phyloP scores from a whole-genome alignment of 805 yeast genomes.

The Lipomyces oligophaga region DNA sequence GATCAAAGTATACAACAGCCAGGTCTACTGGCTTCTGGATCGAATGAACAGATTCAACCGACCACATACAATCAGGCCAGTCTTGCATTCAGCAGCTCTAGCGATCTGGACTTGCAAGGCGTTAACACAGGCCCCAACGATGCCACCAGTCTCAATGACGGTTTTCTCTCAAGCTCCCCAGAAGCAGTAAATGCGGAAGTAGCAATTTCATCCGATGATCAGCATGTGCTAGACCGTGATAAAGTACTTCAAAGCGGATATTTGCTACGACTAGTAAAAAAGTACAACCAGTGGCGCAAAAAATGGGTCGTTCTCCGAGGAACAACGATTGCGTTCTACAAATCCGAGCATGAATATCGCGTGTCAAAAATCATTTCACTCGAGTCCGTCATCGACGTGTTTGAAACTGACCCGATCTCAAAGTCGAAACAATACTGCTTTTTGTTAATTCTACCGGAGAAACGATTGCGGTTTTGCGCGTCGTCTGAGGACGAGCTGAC shows the following conservation, averaged over 20 bases:
- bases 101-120: slow-evolving; percentile 25
- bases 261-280: slow-evolving; percentile 41
- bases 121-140: slow-evolving; percentile 29
- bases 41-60: not conserved
- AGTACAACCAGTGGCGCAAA: slow-evolving; percentile 49
- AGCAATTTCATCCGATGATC: not conserved
- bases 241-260: slow-evolving; percentile 44
- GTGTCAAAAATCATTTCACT: slow-evolving; percentile 40
- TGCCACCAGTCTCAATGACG: slow-evolving; percentile 8
- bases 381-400: slow-evolving; percentile 44
- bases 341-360: slow-evolving; percentile 32
- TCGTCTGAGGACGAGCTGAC: slow-evolving; percentile 46
- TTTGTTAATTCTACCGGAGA: slow-evolving; percentile 46
- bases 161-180: slow-evolving; percentile 1
- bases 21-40: not conserved
- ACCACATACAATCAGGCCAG: slow-evolving; percentile 4
- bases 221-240: slow-evolving; percentile 33
- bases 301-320: slow-evolving; percentile 46
- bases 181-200: not conserved
- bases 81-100: slow-evolving; percentile 23
- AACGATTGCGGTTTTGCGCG: slow-evolving; percentile 46
- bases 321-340: slow-evolving; percentile 43
- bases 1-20: not conserved
- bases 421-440: slow-evolving; percentile 46
- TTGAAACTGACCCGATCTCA: slow-evolving; percentile 49